These are phyloP conservation scores for Parathielavia appendiculata DNA, from an alignment of 495 filamentous ascomycete genomes.

Conservation along the genomic window DNA sequence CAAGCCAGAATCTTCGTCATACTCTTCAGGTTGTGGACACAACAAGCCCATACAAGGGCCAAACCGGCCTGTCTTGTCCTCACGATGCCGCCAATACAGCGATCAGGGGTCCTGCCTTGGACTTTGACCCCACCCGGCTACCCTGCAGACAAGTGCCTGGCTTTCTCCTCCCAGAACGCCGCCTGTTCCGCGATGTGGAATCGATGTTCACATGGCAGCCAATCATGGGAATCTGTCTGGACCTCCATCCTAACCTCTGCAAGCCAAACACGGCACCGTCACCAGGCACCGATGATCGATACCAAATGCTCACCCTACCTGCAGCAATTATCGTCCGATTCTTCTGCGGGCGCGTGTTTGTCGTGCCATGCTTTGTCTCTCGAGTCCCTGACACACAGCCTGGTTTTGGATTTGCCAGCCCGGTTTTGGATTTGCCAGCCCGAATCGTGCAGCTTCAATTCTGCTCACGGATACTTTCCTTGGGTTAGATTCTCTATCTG, in stretches of 20 bases:
- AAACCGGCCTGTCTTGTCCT: neutral
- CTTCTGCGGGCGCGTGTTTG: constrained; percentile 5
- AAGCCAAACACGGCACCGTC: constrained; percentile 6
- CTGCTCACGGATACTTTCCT: too few species aligned
- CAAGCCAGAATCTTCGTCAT: too few species aligned
- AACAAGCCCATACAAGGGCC: neutral
- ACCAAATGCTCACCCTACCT: neutral
- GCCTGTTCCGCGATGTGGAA: constrained; percentile 5
- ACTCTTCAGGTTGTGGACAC: too few species aligned
- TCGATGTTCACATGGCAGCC: constrained; percentile 8
- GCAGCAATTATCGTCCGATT: constrained; percentile 13
- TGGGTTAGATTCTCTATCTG: too few species aligned
- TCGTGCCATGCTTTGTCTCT: neutral
- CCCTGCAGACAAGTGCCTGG: constrained; percentile 3
- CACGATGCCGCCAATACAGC: neutral
- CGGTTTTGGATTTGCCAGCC: too few species aligned
- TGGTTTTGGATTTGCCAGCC: too few species aligned
- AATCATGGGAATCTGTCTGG: constrained; percentile 15
- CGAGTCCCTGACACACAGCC: too few species aligned
- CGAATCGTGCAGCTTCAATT: too few species aligned
- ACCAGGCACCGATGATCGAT: constrained; percentile 12
- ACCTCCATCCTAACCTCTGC: constrained; percentile 6
- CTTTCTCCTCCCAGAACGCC: neutral
- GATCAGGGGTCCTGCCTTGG: neutral
- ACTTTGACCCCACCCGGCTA: neutral